These are phyloP conservation scores for Salix viminalis DNA, from an alignment of 345 rosid species.

Conservation along the genomic window DNA sequence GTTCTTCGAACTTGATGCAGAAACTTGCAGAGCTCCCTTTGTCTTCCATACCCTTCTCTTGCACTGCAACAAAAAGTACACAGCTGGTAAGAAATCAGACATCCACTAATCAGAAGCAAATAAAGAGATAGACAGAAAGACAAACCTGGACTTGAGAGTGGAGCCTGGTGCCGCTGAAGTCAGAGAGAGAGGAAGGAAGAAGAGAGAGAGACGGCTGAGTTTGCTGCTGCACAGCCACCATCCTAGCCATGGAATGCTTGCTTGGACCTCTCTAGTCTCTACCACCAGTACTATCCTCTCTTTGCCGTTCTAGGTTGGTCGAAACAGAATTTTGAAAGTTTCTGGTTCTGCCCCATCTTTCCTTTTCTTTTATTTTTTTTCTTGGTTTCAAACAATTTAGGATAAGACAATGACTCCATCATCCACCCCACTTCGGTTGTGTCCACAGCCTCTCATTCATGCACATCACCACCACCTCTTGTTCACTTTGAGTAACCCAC, in stretches of 20 bases:
- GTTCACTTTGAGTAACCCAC: neutral
- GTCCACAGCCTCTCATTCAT: slow-evolving; percentile 39
- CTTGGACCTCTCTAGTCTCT: neutral
- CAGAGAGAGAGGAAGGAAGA: slow-evolving; percentile 75
- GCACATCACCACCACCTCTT: neutral
- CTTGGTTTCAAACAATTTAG: slow-evolving; percentile 11
- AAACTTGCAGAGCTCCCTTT: slow-evolving; percentile 60
- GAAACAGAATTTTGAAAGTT: slow-evolving; percentile 18
- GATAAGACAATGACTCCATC: slow-evolving; percentile 40
- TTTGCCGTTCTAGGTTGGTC: slow-evolving; percentile 1
- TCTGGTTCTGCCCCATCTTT: neutral
- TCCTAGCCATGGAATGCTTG: slow-evolving; percentile 50
- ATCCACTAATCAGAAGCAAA: neutral
- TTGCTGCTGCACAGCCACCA: slow-evolving; percentile 66
- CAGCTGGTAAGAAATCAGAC: neutral
- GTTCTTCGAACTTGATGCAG: slow-evolving; percentile 76
- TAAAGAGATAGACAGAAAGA: neutral
- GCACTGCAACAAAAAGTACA: slow-evolving; percentile 40
- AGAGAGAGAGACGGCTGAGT: slow-evolving; percentile 63
- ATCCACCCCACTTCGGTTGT: slow-evolving; percentile 20
- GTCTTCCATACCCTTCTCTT: slow-evolving; percentile 60
- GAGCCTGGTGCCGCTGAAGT: slow-evolving; percentile 81
- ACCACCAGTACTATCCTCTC: slow-evolving; percentile 12
- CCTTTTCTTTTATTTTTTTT: slow-evolving; percentile 3
- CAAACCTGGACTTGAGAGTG: slow-evolving; percentile 59